phyloP scores from a whole-genome alignment of 1,284 basidiomycete species.

The Ustilago hordei region DNA sequence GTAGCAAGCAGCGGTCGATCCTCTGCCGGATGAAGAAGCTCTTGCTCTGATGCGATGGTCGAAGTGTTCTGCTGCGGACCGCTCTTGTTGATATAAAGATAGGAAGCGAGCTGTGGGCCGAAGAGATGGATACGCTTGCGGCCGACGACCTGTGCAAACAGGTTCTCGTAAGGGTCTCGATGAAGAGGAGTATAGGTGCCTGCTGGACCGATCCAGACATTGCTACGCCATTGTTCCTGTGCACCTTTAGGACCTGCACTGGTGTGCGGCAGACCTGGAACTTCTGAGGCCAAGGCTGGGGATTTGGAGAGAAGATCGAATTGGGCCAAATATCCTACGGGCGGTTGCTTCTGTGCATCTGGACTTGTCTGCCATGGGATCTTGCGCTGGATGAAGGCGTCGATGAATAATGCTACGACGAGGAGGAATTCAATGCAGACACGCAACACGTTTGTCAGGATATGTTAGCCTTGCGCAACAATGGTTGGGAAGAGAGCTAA shows the following conservation, averaged over 20 bases:
- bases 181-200: slow-evolving; percentile 55
- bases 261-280: slow-evolving; percentile 51
- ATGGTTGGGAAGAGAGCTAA: background rate
- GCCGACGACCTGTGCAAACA: slow-evolving; percentile 56
- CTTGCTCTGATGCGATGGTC: slow-evolving; percentile 36
- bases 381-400: slow-evolving; percentile 50
- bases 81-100: slow-evolving; percentile 35
- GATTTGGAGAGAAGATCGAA: slow-evolving; percentile 47
- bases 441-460: background rate
- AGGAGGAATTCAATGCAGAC: background rate
- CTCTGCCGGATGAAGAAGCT: slow-evolving; percentile 24
- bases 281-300: slow-evolving; percentile 35
- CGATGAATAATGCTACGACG: slow-evolving; percentile 39
- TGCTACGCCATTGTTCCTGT: slow-evolving; percentile 55
- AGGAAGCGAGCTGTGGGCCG: slow-evolving; percentile 24
- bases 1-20: slow-evolving; percentile 27
- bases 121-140: slow-evolving; percentile 52
- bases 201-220: slow-evolving; percentile 54
- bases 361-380: slow-evolving; percentile 36
- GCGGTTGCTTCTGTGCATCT: slow-evolving; percentile 8
- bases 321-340: slow-evolving; percentile 55
- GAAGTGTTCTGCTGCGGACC: slow-evolving; percentile 52
- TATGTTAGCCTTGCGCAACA: background rate
- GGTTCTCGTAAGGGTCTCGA: slow-evolving; percentile 56
- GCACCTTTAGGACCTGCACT: slow-evolving; percentile 43